A percentile compares a stretch with the other conserved stretches of the same genome.
Evolutionary conservation across 164 flowering plant species (phyloP).

Genomic region (Tetracentron sinense): DNA sequence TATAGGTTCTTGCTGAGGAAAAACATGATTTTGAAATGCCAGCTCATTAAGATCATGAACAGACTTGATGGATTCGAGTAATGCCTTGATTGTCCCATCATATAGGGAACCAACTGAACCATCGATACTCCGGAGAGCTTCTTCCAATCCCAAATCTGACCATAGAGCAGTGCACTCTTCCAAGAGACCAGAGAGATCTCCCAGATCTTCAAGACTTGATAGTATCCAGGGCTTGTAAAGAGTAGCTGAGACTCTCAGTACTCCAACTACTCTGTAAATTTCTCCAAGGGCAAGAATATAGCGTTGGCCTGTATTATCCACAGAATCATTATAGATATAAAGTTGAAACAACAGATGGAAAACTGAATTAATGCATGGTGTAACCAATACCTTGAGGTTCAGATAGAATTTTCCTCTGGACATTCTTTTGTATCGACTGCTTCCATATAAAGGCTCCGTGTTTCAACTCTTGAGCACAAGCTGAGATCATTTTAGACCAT

Average conservation of each 20-base stretch:
- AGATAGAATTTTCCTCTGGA: conserved; percentile 40
- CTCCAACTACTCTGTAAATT: conserved; percentile 57
- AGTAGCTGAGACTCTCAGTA: conserved; percentile 52
- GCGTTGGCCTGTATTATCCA: conserved; percentile 44
- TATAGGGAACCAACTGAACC: conserved; percentile 21
- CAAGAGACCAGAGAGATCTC: conserved; percentile 30
- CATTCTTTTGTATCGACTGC: conserved; percentile 41
- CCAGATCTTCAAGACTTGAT: conserved; percentile 23
- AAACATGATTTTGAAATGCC: conserved; percentile 32
- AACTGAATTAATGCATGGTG: background rate
- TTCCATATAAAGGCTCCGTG: conserved; percentile 73
- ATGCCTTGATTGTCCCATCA: conserved; percentile 22
- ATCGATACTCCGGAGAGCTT: conserved; percentile 45
- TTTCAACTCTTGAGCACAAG: conserved; percentile 70
- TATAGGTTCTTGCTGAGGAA: conserved; percentile 26
- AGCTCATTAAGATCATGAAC: conserved; percentile 43
- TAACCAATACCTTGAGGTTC: conserved; percentile 49
- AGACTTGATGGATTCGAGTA: conserved; percentile 51
- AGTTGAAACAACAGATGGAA: background rate
- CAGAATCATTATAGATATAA: background rate
- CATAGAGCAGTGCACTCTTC: conserved; percentile 60
- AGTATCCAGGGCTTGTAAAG: conserved; percentile 78
- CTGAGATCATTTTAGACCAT: conserved; percentile 64
- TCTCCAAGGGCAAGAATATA: conserved; percentile 73
- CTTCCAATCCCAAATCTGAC: conserved; percentile 68